Percentiles rank a stretch among this genome's conserved stretches.
These are phyloP conservation scores for Rhizophagus clarus DNA, from an alignment of 192 early-diverging fungal species.

Conservation along the genomic window DNA sequence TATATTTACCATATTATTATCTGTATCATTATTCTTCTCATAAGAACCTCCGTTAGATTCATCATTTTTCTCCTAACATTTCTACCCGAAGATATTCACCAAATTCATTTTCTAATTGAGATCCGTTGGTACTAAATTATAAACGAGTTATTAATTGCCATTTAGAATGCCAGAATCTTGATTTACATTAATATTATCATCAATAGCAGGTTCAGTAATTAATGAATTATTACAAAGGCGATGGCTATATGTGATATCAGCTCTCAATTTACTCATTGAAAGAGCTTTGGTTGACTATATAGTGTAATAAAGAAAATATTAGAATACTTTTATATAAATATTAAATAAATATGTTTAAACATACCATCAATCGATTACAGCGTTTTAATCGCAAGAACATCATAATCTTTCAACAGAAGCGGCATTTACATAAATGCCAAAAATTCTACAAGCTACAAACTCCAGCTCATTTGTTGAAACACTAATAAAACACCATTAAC, in stretches of 20 bases:
- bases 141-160: background rate
- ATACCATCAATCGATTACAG: too few relatives aligned
- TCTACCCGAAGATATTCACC: constrained; percentile 3
- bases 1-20: too few relatives aligned
- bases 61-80: background rate
- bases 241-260: background rate
- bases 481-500: too few relatives aligned
- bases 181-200: background rate
- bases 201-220: background rate
- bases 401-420: background rate
- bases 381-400: background rate
- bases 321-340: background rate
- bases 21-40: too few relatives aligned
- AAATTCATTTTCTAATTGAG: background rate
- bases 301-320: background rate
- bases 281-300: constrained; percentile 15
- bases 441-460: background rate
- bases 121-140: background rate
- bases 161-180: background rate
- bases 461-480: too few relatives aligned
- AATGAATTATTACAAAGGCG: too few relatives aligned
- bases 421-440: too few relatives aligned
- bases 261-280: too few relatives aligned
- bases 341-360: background rate
- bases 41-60: too few relatives aligned